Conservation (phyloP, 805 yeast species). For the Torulaspora gathmanii region DNA sequence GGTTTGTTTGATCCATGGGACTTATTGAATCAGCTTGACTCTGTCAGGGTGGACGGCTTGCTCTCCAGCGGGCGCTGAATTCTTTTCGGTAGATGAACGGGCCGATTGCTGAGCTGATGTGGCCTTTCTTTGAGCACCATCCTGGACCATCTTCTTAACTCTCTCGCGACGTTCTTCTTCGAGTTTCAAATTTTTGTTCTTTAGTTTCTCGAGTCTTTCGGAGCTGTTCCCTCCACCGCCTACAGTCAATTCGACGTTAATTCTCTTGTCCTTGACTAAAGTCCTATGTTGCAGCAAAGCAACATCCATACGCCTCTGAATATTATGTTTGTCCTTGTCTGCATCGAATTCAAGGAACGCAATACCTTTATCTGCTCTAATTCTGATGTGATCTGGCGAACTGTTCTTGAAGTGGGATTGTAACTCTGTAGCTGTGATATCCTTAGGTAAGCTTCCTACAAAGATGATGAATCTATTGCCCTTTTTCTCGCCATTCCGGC, state of each 20-base stretch:
- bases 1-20: neutral
- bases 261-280: slow-evolving; percentile 60
- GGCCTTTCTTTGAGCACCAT: slow-evolving; percentile 36
- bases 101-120: slow-evolving; percentile 18
- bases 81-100: neutral
- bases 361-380: slow-evolving; percentile 82
- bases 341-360: slow-evolving; percentile 83
- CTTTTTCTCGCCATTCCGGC: slow-evolving; percentile 41
- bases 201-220: slow-evolving; percentile 61
- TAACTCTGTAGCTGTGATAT: slow-evolving; percentile 56
- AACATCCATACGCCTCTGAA: slow-evolving; percentile 73
- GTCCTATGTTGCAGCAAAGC: slow-evolving; percentile 85
- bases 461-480: slow-evolving; percentile 71
- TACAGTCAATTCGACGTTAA: slow-evolving; percentile 93
- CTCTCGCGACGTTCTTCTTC: slow-evolving; percentile 63
- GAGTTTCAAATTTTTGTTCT: slow-evolving; percentile 71
- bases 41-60: slow-evolving; percentile 59
- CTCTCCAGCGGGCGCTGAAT: slow-evolving; percentile 3
- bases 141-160: slow-evolving; percentile 45
- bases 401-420: slow-evolving; percentile 66
- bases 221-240: slow-evolving; percentile 96
- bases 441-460: slow-evolving; percentile 86
- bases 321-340: slow-evolving; percentile 42
- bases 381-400: slow-evolving; percentile 69
- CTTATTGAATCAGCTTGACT: slow-evolving; percentile 35